Conservation (phyloP, 306 rosid genomes). For the Malus orientalis region DNA sequence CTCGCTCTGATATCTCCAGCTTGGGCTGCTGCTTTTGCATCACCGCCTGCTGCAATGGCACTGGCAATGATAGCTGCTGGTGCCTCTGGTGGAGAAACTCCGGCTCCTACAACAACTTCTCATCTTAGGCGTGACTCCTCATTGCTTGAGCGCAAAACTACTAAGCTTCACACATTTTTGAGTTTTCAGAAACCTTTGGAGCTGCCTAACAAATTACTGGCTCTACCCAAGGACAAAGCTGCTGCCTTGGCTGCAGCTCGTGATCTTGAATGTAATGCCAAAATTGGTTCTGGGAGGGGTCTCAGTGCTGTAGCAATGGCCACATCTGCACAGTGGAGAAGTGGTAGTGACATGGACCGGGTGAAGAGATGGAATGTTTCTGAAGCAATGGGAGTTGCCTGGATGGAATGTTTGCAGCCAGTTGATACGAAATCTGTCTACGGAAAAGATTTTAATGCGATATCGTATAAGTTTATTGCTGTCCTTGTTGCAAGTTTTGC, state of each 20-base stretch:
- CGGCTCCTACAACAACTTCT: slow-evolving; percentile 43
- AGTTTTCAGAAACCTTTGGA: slow-evolving; percentile 87
- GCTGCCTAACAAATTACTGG: slow-evolving; percentile 43
- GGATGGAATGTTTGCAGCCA: slow-evolving; percentile 98
- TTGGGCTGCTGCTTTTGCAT: slow-evolving; percentile 99
- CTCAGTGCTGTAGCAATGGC: slow-evolving; percentile 99
- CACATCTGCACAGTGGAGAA: slow-evolving; percentile 91
- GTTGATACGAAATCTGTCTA: slow-evolving; percentile 89
- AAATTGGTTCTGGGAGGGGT: slow-evolving; percentile 97
- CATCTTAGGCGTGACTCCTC: slow-evolving; percentile 83
- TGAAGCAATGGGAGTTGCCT: slow-evolving; percentile 99
- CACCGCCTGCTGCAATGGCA: slow-evolving; percentile 99
- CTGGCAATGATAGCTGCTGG: slow-evolving; percentile 99
- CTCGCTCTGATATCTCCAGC: slow-evolving; percentile 81
- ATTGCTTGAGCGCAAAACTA: slow-evolving; percentile 68
- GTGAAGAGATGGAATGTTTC: slow-evolving; percentile 79
- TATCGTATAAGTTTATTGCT: slow-evolving; percentile 84
- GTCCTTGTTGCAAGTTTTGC: slow-evolving; percentile 97
- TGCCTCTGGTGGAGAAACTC: slow-evolving; percentile 76
- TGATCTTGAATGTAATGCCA: slow-evolving; percentile 71
- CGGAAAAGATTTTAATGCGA: slow-evolving; percentile 89
- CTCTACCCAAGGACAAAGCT: slow-evolving; percentile 81
- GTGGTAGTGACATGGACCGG: slow-evolving; percentile 74
- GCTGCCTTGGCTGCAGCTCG: slow-evolving; percentile 97
- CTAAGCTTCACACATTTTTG: slow-evolving; percentile 78